Evolutionary conservation across 768 basidiomycete species (phyloP).

Genomic region (Fibroporia radiculosa): DNA sequence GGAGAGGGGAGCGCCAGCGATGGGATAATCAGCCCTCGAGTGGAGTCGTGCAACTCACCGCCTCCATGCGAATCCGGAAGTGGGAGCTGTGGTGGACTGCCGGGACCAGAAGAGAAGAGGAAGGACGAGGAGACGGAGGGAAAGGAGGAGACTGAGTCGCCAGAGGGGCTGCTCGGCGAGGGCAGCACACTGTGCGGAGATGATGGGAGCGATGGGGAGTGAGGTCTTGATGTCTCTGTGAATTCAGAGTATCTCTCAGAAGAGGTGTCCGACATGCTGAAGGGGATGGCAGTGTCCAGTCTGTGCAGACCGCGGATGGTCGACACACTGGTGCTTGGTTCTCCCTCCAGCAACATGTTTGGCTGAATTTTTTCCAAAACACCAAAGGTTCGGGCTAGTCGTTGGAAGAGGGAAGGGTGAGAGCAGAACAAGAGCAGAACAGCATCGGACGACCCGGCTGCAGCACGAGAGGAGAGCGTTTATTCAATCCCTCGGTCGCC

Average conservation of each 20-base stretch:
- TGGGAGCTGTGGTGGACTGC: constrained; percentile 50
- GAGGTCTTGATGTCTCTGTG: constrained; percentile 4
- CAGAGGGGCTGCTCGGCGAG: constrained; percentile 54
- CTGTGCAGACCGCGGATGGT: constrained; percentile 17
- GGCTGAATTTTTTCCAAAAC: too few species aligned
- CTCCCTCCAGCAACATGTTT: too few species aligned
- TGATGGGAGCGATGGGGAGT: constrained; percentile 31
- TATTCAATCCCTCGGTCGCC: too few species aligned
- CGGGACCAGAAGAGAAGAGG: constrained; percentile 71
- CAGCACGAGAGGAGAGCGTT: too few species aligned
- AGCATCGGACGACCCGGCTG: too few species aligned
- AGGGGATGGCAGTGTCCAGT: constrained; percentile 10
- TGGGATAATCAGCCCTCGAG: constrained; percentile 60
- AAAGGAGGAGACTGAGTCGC: constrained; percentile 59
- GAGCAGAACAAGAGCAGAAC: too few species aligned
- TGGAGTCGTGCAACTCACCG: constrained; percentile 20
- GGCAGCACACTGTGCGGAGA: constrained; percentile 43
- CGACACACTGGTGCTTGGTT: constrained; percentile 18
- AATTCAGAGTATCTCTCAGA: too few species aligned
- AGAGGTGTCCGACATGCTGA: constrained; percentile 1
- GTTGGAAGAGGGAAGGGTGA: too few species aligned
- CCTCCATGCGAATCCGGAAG: constrained; percentile 1
- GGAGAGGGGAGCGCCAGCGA: constrained; percentile 56
- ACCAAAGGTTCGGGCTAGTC: too few species aligned
- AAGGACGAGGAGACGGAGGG: constrained; percentile 70